Evolutionary conservation across 2,329 filamentous ascomycete species (phyloP).

Genomic region (Fusarium hainanense): DNA sequence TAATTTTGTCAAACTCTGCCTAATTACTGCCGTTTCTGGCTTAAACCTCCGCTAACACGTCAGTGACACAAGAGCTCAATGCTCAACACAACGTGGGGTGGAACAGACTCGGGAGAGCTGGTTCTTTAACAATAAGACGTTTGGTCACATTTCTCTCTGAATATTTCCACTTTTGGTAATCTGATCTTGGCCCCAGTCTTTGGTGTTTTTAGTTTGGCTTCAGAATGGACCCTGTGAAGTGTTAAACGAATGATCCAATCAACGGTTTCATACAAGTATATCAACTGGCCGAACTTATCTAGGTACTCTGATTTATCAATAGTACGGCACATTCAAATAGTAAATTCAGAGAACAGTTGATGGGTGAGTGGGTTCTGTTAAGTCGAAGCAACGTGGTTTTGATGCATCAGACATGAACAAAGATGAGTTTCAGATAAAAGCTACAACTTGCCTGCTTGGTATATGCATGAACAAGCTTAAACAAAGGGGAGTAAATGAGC

Average conservation of each 20-base stretch:
- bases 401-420: neutral
- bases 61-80: constrained; percentile 20
- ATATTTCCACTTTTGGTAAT: constrained; percentile 36
- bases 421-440: neutral
- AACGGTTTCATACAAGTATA: neutral
- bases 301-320: neutral
- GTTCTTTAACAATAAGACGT: neutral
- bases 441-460: constrained; percentile 18
- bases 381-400: neutral
- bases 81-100: constrained; percentile 18
- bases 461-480: constrained; percentile 22
- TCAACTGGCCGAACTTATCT: no score
- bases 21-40: constrained; percentile 29
- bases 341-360: neutral
- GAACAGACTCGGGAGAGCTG: constrained; percentile 13
- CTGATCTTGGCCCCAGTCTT: neutral
- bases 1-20: constrained; percentile 15
- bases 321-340: no score
- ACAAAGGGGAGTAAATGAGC: constrained; percentile 29
- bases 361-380: neutral
- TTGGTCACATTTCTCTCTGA: constrained; percentile 22
- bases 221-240: neutral
- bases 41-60: constrained; percentile 12
- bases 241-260: neutral
- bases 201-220: neutral